Base-by-base conservation (phyloP, 192 early-diverging fungal genomes). In the Piromyces sp. region DNA sequence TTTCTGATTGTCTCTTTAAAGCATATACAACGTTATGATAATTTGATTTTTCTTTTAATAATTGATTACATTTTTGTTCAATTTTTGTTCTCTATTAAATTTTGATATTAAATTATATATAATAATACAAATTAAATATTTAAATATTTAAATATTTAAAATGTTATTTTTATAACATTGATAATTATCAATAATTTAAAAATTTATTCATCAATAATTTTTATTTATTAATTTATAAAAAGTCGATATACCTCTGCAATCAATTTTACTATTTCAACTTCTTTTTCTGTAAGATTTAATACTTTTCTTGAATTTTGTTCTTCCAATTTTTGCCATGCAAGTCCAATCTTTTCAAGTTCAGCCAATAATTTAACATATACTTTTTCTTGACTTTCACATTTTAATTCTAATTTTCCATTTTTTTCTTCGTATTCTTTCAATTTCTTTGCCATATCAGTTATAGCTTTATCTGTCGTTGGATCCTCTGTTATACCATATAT, bases 261-360 rank as follows among this genome's bases (percentile, higher is more conserved):
- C 5, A 95, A 86, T 78, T 92, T 92, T 81, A 90, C 84, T 30
- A 95, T 91, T 13, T 93, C 90, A 81, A 95, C 94, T 84, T 95
- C 93, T 86, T 94, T 95, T 68, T 91, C 87, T 17, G 87, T 85
- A 33, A 95, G 85, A 83, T 94, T 91, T 81, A 95, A 90, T 6
- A 95, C 93, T 81, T 94, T 94, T 81, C 91, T 88, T 9, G 92
- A 89, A 81, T 92, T 94, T 82, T 95, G 94, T 80, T 95, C 94
- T 83, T 97, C 95, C 30, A 97, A 88, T 83, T 93, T 89, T 6
- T 89, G 88, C 89, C 94, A 95, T 22, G 92, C 91, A 30, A 87
- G 85, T 0, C 89, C 91, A 14, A 93, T 87, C 0, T 85, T 87
- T 30, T 95, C 93, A 13, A 95, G 88, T 86, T 95, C 91, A 16